Conservation (phyloP, 441 rosid species). For the Gossypium gossypioides region DNA sequence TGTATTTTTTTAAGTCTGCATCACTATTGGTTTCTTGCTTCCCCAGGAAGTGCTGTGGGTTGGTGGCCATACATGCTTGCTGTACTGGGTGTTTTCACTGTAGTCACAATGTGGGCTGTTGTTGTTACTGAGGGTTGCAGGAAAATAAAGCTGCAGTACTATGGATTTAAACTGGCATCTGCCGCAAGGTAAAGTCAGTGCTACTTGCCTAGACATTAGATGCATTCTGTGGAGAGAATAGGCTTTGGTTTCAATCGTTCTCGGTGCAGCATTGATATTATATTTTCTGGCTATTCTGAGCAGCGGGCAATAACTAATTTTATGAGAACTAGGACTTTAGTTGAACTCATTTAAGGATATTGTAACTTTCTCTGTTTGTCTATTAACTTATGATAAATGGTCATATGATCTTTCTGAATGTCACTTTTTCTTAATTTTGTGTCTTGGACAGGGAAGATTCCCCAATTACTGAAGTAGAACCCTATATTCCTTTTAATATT, state of each 20-base stretch:
- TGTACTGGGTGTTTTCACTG: conserved; percentile 56
- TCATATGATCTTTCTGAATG: neutral
- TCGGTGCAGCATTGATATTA: neutral
- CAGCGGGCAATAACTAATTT: neutral
- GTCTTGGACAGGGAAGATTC: conserved; percentile 65
- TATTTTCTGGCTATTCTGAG: neutral
- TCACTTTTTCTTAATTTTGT: conserved; percentile 12
- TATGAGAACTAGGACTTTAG: neutral
- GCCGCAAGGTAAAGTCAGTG: conserved; percentile 48
- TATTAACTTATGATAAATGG: conserved; percentile 11
- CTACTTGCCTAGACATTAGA: neutral
- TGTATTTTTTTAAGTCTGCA: neutral
- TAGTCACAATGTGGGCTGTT: conserved; percentile 91
- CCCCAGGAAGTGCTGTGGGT: conserved; percentile 55
- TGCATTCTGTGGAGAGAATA: neutral
- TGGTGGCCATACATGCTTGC: conserved; percentile 72
- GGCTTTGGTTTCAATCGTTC: neutral
- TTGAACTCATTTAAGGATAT: conserved; percentile 2
- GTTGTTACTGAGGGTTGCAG: conserved; percentile 94
- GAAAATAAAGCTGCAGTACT: conserved; percentile 85
- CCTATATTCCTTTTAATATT: conserved; percentile 83
- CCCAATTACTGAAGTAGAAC: conserved; percentile 86
- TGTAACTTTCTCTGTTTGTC: conserved; percentile 1
- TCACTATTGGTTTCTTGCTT: neutral
- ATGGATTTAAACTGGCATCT: conserved; percentile 92